These are phyloP conservation scores for Herpetospermum pedunculosum DNA, from an alignment of 306 rosid species.

Conservation along the genomic window DNA sequence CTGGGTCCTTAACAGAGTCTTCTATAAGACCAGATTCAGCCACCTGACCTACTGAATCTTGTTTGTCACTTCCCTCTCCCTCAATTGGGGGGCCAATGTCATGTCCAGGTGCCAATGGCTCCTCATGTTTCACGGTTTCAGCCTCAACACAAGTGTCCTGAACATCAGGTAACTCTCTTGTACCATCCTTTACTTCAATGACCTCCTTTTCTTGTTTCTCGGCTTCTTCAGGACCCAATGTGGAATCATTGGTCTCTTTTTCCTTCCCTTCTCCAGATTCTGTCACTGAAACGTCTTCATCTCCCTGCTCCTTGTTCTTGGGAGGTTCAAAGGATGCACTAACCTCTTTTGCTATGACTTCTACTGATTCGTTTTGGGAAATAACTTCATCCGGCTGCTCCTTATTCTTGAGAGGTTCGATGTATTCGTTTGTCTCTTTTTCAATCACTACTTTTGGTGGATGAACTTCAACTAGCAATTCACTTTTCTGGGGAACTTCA, in stretches of 20 bases:
- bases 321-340: background rate
- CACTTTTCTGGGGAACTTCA: conserved; percentile 1
- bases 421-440: background rate
- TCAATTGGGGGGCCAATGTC: background rate
- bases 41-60: background rate
- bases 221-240: background rate
- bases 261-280: background rate
- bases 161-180: background rate
- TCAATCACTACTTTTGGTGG: background rate
- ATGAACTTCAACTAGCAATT: background rate
- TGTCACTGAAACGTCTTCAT: background rate
- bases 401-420: background rate
- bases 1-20: background rate
- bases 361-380: background rate
- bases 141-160: background rate
- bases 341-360: background rate
- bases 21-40: background rate
- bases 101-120: background rate
- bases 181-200: background rate
- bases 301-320: background rate
- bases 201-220: background rate
- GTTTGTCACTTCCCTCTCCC: background rate
- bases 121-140: background rate
- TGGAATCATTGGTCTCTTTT: background rate
- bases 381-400: background rate